phyloP scores from a whole-genome alignment of 768 basidiomycete species.

The Leccinellum albellum region DNA sequence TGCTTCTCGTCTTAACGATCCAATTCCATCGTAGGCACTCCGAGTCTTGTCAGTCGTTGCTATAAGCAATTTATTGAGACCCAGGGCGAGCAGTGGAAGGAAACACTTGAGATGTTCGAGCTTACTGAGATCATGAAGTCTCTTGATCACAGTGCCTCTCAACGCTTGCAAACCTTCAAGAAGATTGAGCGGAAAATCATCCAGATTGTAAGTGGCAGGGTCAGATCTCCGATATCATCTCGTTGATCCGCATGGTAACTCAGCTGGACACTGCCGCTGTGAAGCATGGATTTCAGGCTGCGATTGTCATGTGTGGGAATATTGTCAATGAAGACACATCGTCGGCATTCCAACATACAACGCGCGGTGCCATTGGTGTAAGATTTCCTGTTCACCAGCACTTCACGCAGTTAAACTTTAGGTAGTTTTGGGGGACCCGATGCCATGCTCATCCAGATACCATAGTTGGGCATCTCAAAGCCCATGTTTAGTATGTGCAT shows the following conservation, averaged over 20 bases:
- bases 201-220: neutral
- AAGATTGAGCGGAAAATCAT: neutral
- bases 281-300: conserved; percentile 1
- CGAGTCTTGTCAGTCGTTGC: neutral
- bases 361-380: neutral
- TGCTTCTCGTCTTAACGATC: too few relatives aligned
- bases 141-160: neutral
- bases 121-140: neutral
- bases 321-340: neutral
- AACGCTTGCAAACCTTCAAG: neutral
- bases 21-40: too few relatives aligned
- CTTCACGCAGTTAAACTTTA: too few relatives aligned
- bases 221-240: too few relatives aligned
- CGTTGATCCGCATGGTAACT: too few relatives aligned
- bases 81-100: neutral
- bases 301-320: conserved; percentile 1
- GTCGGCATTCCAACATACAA: neutral
- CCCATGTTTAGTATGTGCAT: neutral
- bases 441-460: neutral
- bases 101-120: neutral
- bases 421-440: neutral
- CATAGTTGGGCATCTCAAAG: conserved; percentile 4
- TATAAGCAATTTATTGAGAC: neutral
- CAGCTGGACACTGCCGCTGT: neutral
- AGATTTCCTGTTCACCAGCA: too few relatives aligned